Evolutionary conservation across 73 alveolate species (phyloP).

Genomic region (Paramecium primaurelia): DNA sequence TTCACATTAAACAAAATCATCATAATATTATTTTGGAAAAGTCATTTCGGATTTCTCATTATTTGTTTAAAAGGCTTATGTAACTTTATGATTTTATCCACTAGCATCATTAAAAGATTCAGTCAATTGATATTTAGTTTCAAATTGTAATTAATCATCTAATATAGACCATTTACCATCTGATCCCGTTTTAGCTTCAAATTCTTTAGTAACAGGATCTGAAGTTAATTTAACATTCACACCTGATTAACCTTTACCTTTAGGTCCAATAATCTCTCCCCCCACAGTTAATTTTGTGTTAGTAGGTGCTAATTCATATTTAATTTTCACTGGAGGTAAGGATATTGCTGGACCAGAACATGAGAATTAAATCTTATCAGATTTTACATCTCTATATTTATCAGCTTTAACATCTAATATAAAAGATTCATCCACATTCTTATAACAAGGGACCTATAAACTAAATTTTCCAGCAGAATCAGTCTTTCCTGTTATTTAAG

Average conservation of each 20-base stretch:
- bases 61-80: neutral
- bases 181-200: neutral
- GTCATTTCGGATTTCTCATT: neutral
- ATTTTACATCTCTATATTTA: neutral
- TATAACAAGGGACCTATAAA: neutral
- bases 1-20: neutral
- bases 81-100: neutral
- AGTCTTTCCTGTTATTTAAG: neutral
- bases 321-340: neutral
- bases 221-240: neutral
- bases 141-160: neutral
- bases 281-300: neutral
- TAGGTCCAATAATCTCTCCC: neutral
- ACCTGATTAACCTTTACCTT: neutral
- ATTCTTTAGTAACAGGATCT: neutral
- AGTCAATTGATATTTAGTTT: neutral
- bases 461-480: neutral
- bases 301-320: constrained; percentile 5
- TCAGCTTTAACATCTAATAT: neutral
- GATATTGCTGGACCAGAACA: neutral
- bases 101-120: neutral
- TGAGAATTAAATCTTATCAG: neutral
- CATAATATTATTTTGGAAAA: neutral
- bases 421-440: neutral
- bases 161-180: constrained; percentile 13